Evolutionary conservation across 352 stramenopile genomes (phyloP).

Genomic region (Pythium phragmitis): DNA sequence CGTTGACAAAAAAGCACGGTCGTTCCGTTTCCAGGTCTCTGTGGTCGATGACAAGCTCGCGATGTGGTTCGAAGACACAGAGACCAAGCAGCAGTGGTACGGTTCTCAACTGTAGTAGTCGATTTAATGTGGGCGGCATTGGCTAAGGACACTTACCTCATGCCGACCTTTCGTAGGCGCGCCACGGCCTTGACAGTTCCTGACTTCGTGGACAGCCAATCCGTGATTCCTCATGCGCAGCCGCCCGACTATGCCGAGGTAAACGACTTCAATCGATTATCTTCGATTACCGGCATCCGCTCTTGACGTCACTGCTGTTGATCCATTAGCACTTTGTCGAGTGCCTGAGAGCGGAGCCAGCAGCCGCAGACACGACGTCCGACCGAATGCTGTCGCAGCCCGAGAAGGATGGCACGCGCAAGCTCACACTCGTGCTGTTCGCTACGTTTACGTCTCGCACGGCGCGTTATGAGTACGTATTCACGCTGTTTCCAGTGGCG

Average conservation of each 20-base stretch:
- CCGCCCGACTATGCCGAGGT: neutral
- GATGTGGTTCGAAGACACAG: neutral
- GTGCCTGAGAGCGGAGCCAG: neutral
- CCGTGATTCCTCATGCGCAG: neutral
- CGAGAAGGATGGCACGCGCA: neutral
- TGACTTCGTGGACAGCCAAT: neutral
- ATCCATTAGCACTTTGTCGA: neutral
- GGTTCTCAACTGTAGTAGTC: neutral
- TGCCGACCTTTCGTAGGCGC: too few relatives aligned
- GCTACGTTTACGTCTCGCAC: neutral
- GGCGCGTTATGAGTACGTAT: neutral
- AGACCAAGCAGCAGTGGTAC: conserved; percentile 11
- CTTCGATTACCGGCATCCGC: too few relatives aligned
- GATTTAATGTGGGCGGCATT: too few relatives aligned
- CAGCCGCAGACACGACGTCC: neutral
- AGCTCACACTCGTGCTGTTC: neutral
- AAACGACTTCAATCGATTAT: too few relatives aligned
- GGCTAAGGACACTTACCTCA: too few relatives aligned
- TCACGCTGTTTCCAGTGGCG: neutral
- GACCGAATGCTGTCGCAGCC: neutral
- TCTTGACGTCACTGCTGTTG: neutral
- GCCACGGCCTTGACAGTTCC: neutral
- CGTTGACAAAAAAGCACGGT: neutral
- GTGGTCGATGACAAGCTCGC: neutral
- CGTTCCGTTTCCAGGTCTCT: neutral